Evolutionary conservation across 1,284 basidiomycete species (phyloP), one percentile per base, ranked within the genome.

Genomic region (Malassezia furfur): DNA sequence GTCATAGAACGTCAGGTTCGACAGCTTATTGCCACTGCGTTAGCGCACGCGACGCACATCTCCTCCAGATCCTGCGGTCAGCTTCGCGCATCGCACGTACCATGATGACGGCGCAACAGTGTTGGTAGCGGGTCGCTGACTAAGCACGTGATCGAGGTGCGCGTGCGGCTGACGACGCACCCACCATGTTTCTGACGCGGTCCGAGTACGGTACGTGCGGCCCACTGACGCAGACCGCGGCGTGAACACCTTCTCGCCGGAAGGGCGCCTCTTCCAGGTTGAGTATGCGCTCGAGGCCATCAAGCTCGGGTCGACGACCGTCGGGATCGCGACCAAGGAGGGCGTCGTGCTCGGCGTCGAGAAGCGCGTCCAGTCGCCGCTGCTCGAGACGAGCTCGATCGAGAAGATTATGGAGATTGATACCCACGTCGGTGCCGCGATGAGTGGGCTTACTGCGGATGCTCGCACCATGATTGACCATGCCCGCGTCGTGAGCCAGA

Each of bases 381-480:
- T 99, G 52, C 84, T 98, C 65, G 94, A 96, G 79, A 85, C 88
- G 17, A 87, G 84, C 61, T 91, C 90, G 53, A 93, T 99, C 75
- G 94, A 99, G 76, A 98, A 98, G 81, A 98, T 99, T 76, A 96
- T 98, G 91, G 93, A 98, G 80, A 96, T 98, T 70, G 94, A 99
- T 78, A 73, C 78, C 15, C 94, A 99, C 78, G 82, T 99, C 52
- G 94, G 91, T 17, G 96, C 91, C 67, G 94, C 94, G 52, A 96
- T 99, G 91, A 91, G 88, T 53, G 93, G 93, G 21, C 82, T 99
- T 62, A 94, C 90, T 32, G 94, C 94, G 50, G 94, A 98, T 77
- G 94, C 94, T 48, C 83, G 94, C 64, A 99, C 94, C 43, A 99
- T 98, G 88, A 89, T 99, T 76, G 94, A 99, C 81, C 94, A 98